These are phyloP conservation scores for Wilhelminamyces savonicus DNA, from an alignment of 805 yeast genomes.

Conservation along the genomic window DNA sequence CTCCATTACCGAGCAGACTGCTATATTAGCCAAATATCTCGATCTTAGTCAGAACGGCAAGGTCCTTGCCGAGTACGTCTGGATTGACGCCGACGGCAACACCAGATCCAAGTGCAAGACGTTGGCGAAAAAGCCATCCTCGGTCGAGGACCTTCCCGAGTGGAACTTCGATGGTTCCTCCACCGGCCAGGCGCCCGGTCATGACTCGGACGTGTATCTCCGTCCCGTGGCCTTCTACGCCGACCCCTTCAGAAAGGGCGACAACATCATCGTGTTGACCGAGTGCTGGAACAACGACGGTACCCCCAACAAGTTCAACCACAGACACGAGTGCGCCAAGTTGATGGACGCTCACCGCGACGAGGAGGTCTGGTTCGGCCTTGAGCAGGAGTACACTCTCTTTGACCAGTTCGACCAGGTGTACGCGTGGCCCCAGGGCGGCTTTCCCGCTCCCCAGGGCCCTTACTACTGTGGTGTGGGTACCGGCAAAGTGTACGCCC, in stretches of 20 bases:
- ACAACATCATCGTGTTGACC: slow-evolving; percentile 88
- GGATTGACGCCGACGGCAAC: slow-evolving; percentile 93
- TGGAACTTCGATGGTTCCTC: slow-evolving; percentile 99
- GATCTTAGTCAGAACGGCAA: slow-evolving; percentile 80
- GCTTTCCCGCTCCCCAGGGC: slow-evolving; percentile 99
- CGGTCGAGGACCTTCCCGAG: slow-evolving; percentile 87
- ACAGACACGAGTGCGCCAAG: slow-evolving; percentile 94
- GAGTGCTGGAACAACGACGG: slow-evolving; percentile 99
- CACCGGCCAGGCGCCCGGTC: slow-evolving; percentile 97
- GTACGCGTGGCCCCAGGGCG: slow-evolving; percentile 99
- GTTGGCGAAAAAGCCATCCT: slow-evolving; percentile 56
- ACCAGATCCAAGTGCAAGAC: slow-evolving; percentile 95
- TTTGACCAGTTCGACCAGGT: slow-evolving; percentile 85
- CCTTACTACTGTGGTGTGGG: slow-evolving; percentile 99
- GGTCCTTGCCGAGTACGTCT: slow-evolving; percentile 92
- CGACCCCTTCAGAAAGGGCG: slow-evolving; percentile 98
- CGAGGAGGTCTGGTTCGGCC: slow-evolving; percentile 92
- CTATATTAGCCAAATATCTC: slow-evolving; percentile 75
- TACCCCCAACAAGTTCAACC: slow-evolving; percentile 97
- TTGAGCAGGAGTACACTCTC: slow-evolving; percentile 97
- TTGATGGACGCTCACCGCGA: slow-evolving; percentile 86
- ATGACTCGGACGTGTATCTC: slow-evolving; percentile 90
- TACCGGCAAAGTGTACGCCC: slow-evolving; percentile 94
- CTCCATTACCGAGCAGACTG: slow-evolving; percentile 58
- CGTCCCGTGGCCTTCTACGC: slow-evolving; percentile 94